Evolutionary conservation across 148 eudicot genomes (phyloP).

Genomic region (Amaranthus hypochondriacus): DNA sequence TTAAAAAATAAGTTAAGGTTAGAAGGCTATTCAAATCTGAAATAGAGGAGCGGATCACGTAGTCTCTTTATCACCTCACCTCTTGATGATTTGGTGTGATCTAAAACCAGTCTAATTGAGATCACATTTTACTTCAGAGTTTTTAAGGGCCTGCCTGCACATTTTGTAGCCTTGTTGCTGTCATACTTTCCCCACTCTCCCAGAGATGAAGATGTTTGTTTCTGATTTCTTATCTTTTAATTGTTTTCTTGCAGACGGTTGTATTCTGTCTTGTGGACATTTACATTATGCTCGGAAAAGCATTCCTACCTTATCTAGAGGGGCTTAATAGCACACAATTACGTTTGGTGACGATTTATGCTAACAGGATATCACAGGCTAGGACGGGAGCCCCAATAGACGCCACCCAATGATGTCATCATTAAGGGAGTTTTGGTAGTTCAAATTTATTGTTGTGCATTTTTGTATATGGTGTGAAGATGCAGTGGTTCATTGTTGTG

Average conservation of each 20-base stretch:
- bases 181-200: too few species aligned
- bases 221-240: neutral
- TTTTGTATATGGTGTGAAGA: conserved; percentile 51
- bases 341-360: conserved; percentile 90
- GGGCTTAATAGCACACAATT: conserved; percentile 93
- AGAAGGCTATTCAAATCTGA: too few species aligned
- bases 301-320: conserved; percentile 85
- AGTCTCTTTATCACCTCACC: too few species aligned
- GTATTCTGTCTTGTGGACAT: conserved; percentile 98
- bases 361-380: conserved; percentile 93
- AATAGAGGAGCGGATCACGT: too few species aligned
- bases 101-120: too few species aligned
- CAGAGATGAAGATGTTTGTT: neutral
- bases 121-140: too few species aligned
- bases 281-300: conserved; percentile 89
- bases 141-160: too few species aligned
- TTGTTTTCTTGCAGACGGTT: conserved; percentile 62
- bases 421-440: conserved; percentile 16
- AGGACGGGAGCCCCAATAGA: conserved; percentile 76
- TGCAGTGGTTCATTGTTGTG: neutral
- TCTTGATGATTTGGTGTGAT: too few species aligned
- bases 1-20: too few species aligned
- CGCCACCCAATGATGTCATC: conserved; percentile 32
- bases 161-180: neutral
- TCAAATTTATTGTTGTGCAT: conserved; percentile 33